Conservation (phyloP, 305 asterid species). For the Fraxinus sp. region DNA sequence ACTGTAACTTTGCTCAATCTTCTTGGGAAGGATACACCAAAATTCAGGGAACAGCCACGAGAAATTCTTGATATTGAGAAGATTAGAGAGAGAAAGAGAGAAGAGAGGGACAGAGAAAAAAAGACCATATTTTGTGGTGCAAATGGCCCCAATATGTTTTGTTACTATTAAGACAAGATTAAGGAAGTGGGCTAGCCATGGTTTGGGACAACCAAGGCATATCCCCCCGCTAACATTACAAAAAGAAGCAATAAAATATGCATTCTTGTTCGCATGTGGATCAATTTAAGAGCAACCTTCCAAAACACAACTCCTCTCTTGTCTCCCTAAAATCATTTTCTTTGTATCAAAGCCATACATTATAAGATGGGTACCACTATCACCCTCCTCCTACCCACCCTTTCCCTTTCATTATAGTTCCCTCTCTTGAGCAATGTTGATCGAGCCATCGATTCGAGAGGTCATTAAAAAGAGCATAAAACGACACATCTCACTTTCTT, state of each 20-base stretch:
- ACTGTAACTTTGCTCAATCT: constrained; percentile 31
- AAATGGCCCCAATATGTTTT: constrained; percentile 66
- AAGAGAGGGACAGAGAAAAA: not conserved
- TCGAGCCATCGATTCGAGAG: not conserved
- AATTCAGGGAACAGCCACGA: constrained; percentile 7
- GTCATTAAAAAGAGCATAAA: not conserved
- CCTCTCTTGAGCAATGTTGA: not conserved
- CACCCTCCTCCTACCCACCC: not conserved
- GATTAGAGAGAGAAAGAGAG: not conserved
- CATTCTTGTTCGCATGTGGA: constrained; percentile 75
- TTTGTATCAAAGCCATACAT: constrained; percentile 3
- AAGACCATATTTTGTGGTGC: constrained; percentile 23
- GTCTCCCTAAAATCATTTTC: constrained; percentile 23
- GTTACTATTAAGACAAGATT: constrained; percentile 70
- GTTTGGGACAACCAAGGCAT: constrained; percentile 79
- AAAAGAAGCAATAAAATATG: constrained; percentile 51
- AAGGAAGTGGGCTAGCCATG: constrained; percentile 58
- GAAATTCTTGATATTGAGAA: not conserved
- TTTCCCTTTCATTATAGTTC: not conserved
- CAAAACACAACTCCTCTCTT: constrained; percentile 48
- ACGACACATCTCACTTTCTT: not conserved
- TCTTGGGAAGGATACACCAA: constrained; percentile 41
- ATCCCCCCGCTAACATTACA: constrained; percentile 58
- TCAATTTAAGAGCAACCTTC: constrained; percentile 63
- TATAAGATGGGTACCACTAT: constrained; percentile 1